Percentiles rank a stretch among this genome's conserved stretches.
These are phyloP conservation scores for Dendrobium huoshanense DNA, from an alignment of 106 monocot genomes.

Conservation along the genomic window DNA sequence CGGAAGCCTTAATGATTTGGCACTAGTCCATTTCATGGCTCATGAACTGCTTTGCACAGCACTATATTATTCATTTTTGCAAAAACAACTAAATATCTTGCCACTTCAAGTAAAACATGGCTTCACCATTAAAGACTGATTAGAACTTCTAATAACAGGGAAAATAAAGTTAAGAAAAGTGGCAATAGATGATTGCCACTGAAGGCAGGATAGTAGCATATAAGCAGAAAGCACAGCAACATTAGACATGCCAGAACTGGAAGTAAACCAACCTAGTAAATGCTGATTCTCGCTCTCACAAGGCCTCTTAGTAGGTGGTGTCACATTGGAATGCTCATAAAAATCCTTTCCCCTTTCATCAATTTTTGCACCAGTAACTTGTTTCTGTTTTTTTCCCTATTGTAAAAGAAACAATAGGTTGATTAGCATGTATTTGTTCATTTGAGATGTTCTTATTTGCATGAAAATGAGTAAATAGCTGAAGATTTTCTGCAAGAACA, in stretches of 20 bases:
- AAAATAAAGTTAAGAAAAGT: neutral
- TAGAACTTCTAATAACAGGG: neutral
- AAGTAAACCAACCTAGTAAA: constrained; percentile 25
- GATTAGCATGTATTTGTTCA: neutral
- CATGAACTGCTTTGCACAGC: too few species aligned
- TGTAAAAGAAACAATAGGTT: neutral
- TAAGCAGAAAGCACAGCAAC: neutral
- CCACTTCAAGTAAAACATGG: too few species aligned
- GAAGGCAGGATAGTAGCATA: neutral
- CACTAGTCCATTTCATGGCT: too few species aligned
- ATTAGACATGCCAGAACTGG: neutral
- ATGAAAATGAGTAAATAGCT: too few species aligned
- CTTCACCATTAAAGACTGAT: too few species aligned
- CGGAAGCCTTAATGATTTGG: too few species aligned
- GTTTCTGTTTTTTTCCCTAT: constrained; percentile 39
- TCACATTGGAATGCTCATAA: constrained; percentile 15
- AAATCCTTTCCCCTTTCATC: constrained; percentile 8
- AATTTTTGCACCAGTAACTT: constrained; percentile 16
- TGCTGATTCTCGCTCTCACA: constrained; percentile 25
- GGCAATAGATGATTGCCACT: neutral
- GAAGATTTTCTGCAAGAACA: too few species aligned
- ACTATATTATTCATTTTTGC: too few species aligned
- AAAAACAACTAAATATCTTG: too few species aligned
- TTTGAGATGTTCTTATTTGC: too few species aligned
- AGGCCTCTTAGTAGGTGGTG: constrained; percentile 40